Base-by-base conservation (phyloP, 169 alveolate genomes). In the Plasmodium inui region DNA sequence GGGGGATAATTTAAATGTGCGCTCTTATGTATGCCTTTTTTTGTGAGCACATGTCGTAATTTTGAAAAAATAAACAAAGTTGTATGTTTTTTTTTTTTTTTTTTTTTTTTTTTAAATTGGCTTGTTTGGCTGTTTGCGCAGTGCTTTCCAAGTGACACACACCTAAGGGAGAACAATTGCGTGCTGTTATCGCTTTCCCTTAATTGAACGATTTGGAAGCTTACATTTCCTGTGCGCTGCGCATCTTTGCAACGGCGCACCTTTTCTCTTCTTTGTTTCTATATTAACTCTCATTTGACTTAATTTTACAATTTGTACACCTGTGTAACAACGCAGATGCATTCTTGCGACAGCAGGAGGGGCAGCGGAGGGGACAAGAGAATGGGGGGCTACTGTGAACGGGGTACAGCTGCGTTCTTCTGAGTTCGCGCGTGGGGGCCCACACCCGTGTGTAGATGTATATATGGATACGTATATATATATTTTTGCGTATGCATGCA, bases 361-460 rank as follows among this genome's bases (percentile, higher is more conserved):
- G 93, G 80, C 28, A 79, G 50, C 39, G 94, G 44, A 61, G 50
- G 37, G 67, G 82, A 78, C 74, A 41, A 79, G 53, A 88, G 82
- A 22, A 39, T 79, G 37, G 72, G 83, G 70, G 46, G 55, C 53
- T 76, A 17, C 72, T 78, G 46, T 28, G 88, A 88, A 78, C 30
- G 50, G 19, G 82, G 94, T 88, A 85, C 41, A 72, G 39, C 22
- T 70, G 26, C 73, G 53, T 61, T 46, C 28, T 2, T 5, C 19
- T 82, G 61, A 12, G 28, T 61, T 61, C 30, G n/a, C 57, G 26
- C 76, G 22, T 22, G 46, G 1, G 72, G n/a, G 46, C 46, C 22
- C 32, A 50, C 22, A 26, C 74, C 34, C 50, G 30, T 44, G 28
- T 74, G 57, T 7, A 19, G n/a, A 32, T 37, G 72, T 67, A 3